Base-by-base conservation (phyloP, 306 rosid species). In the Cajanus cajan region DNA sequence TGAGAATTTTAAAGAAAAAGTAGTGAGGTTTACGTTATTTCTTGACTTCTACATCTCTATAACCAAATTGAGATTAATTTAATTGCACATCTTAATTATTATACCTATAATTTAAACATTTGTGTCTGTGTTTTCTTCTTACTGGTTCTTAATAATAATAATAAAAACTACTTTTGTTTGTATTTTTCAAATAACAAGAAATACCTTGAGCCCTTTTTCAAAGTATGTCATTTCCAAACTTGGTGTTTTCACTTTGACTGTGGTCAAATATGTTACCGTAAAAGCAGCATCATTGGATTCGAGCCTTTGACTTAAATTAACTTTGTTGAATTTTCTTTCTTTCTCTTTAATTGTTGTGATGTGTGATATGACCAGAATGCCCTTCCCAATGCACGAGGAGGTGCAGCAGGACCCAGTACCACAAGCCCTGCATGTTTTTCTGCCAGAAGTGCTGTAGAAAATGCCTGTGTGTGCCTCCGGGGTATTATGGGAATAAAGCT, bases 391-490 rank as follows among this genome's bases (percentile, higher is more conserved):
- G 98, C 86, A 1, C 91, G 19, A 87, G 85, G 81, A 87, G 98
- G 71, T 93, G 98, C 68, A 25, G 91, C 73, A 54, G 13, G 74
- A 93, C 98, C 18, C 97, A 93, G 61, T 93, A 93, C 85, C 90
- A 84, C 82, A 93, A 93, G 69, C 95, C 98, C 2, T 93, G 98
- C 86, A 78, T 91, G 93, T 93, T 91, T 55, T 93, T 90, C 87
- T 93, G 98, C 66, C 88, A 93, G 54, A 93, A 93, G 82, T 93
- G 98, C 70, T 93, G 98, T 82, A 85, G n/a, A 0, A 88, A 88
- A 77, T 93, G 98, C 82, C 82, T 91, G 4, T 93, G 98, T 48
- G 97, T 93, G 22, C 98, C 98, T 0, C 98, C 98, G 4, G 98
- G 98, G 71, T 93, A 80, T 70, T 93, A 93, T 80, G 98, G 98